phyloP scores from a whole-genome alignment of 129 eudicot species.

The Chrysanthemum lavandulifolium region DNA sequence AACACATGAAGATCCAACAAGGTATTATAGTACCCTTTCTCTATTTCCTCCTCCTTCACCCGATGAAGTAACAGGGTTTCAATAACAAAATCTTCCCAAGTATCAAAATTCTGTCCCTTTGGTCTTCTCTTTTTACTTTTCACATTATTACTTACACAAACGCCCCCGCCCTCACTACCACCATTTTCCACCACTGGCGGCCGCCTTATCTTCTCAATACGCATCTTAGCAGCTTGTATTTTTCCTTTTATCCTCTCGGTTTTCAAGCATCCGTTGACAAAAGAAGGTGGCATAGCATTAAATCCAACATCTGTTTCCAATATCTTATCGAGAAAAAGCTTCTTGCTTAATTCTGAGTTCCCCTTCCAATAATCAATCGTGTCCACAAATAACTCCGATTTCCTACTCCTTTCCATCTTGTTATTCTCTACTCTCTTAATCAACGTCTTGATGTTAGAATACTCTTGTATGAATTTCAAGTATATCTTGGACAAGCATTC shows the following conservation, averaged over 20 bases:
- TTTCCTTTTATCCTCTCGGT: slow-evolving; percentile 41
- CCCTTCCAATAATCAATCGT: slow-evolving; percentile 61
- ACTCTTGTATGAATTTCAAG: slow-evolving; percentile 39
- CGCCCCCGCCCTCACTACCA: no score
- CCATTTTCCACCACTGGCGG: no score
- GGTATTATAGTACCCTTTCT: no score
- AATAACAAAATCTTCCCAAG: no score
- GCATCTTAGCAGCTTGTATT: slow-evolving; percentile 59
- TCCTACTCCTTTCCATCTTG: slow-evolving; percentile 1
- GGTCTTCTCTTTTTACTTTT: no score
- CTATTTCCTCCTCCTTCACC: no score
- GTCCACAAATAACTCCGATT: slow-evolving; percentile 24
- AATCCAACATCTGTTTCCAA: slow-evolving; percentile 70
- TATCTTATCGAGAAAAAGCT: slow-evolving; percentile 51
- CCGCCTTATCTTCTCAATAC: slow-evolving; percentile 50
- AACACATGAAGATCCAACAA: no score
- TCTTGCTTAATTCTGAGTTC: slow-evolving; percentile 61
- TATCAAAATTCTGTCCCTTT: no score
- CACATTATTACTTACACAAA: no score
- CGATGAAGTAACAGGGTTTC: no score
- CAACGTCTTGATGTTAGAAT: slow-evolving; percentile 28
- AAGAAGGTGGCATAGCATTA: slow-evolving; percentile 61
- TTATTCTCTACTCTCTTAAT: slow-evolving; percentile 14
- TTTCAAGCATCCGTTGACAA: slow-evolving; percentile 38
- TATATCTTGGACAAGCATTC: slow-evolving; percentile 52